Percentiles rank a stretch among this genome's conserved stretches.
These are phyloP conservation scores for Coffea eugenioides DNA, from an alignment of 257 asterid genomes.

Conservation along the genomic window DNA sequence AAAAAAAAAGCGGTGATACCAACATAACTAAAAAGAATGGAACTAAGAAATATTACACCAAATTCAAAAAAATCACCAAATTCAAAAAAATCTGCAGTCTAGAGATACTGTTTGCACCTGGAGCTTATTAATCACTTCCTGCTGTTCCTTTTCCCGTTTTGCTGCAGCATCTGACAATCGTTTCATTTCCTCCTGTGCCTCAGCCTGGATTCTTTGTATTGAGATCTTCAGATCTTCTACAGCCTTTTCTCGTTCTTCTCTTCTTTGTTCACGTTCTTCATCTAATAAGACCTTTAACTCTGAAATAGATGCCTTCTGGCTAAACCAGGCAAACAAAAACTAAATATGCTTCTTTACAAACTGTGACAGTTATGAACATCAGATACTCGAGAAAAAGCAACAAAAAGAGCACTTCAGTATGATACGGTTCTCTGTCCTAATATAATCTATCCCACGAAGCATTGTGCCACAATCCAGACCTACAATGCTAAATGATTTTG, in stretches of 20 bases:
- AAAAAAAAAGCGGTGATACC: neutral
- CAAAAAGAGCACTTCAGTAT: neutral
- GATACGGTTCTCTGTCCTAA: no score
- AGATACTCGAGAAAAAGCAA: neutral
- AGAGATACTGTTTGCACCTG: conserved; percentile 43
- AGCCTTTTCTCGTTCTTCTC: conserved; percentile 89
- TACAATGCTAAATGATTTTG: neutral
- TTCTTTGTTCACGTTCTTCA: conserved; percentile 94
- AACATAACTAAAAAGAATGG: neutral
- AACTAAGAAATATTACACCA: neutral
- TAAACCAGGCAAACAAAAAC: conserved; percentile 38
- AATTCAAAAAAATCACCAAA: no score
- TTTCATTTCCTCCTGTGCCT: conserved; percentile 72
- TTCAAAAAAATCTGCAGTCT: neutral
- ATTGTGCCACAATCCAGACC: neutral
- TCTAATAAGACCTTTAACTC: conserved; percentile 75
- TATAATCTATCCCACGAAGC: neutral
- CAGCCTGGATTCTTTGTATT: conserved; percentile 75
- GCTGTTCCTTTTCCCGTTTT: conserved; percentile 87
- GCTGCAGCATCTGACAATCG: conserved; percentile 64
- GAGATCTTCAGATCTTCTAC: conserved; percentile 61
- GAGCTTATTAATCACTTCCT: conserved; percentile 85
- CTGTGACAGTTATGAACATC: neutral
- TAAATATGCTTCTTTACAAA: conserved; percentile 3
- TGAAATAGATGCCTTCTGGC: conserved; percentile 82